Conservation (phyloP, 352 stramenopile genomes). For the Phytophthora constricta region DNA sequence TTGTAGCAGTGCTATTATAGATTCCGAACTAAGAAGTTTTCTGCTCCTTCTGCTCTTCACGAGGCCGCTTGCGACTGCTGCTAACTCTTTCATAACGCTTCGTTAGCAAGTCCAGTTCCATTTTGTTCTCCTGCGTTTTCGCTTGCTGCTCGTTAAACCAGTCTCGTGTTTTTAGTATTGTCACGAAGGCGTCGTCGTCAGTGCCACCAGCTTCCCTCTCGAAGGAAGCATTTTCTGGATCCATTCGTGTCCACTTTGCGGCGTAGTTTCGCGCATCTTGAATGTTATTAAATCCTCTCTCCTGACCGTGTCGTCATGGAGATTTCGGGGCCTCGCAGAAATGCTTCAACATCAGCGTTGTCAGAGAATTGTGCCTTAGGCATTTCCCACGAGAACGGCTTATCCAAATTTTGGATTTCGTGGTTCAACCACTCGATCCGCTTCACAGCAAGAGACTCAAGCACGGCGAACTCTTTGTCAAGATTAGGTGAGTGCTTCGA, state of each 20-base stretch:
- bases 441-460: background rate
- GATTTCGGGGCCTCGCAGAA: conserved; percentile 5
- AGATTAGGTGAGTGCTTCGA: background rate
- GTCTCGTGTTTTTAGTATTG: conserved; percentile 14
- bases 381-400: conserved; percentile 17
- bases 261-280: conserved; percentile 12
- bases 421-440: conserved; percentile 14
- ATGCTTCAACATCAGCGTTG: conserved; percentile 1
- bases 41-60: background rate
- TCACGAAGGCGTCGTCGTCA: conserved; percentile 6
- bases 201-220: background rate
- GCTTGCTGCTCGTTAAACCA: conserved; percentile 4
- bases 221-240: conserved; percentile 11
- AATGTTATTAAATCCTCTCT: conserved; percentile 1
- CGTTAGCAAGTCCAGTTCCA: background rate
- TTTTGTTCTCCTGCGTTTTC: conserved; percentile 1
- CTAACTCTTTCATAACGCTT: background rate
- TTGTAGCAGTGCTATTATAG: too few species aligned
- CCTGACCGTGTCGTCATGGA: background rate
- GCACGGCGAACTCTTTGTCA: background rate
- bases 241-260: background rate
- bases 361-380: conserved; percentile 8
- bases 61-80: background rate
- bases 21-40: too few species aligned
- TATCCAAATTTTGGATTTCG: conserved; percentile 3